These are phyloP conservation scores for Candida palmyrensis DNA, from an alignment of 805 yeast genomes.

Conservation along the genomic window DNA sequence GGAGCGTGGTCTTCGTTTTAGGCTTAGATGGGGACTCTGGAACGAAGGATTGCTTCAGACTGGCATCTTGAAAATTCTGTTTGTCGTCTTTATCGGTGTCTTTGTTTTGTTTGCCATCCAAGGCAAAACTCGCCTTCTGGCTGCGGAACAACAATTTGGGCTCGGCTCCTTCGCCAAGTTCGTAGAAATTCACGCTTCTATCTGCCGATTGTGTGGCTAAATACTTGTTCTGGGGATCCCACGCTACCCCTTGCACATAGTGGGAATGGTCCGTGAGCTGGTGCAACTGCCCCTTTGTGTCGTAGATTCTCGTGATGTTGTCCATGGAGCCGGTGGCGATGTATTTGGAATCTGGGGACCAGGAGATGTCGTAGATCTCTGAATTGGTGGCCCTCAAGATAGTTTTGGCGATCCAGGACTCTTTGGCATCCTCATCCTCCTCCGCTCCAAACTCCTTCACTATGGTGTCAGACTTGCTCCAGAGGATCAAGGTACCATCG, in stretches of 20 bases:
- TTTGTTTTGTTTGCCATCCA: too few relatives aligned
- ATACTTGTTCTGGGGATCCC: conserved; percentile 85
- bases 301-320: conserved; percentile 68
- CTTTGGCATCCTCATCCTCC: conserved; percentile 53
- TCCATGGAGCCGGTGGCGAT: conserved; percentile 93
- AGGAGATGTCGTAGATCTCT: conserved; percentile 85
- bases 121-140: conserved; percentile 1
- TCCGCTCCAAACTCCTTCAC: conserved; percentile 58
- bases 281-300: conserved; percentile 43
- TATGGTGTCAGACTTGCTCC: conserved; percentile 58
- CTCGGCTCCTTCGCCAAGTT: conserved; percentile 26
- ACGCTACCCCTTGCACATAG: conserved; percentile 91
- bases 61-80: too few relatives aligned
- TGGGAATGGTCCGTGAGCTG: conserved; percentile 74
- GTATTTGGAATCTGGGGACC: conserved; percentile 83
- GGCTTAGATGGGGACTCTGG: neutral
- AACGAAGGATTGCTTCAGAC: neutral
- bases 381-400: conserved; percentile 56
- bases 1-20: conserved; percentile 5
- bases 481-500: conserved; percentile 82
- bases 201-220: conserved; percentile 90
- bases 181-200: conserved; percentile 70
- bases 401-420: conserved; percentile 67
- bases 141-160: conserved; percentile 9
- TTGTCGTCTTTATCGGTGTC: too few relatives aligned